Evolutionary conservation across 2,329 filamentous ascomycete genomes (phyloP).

Genomic region (Xylariaceae sp.): DNA sequence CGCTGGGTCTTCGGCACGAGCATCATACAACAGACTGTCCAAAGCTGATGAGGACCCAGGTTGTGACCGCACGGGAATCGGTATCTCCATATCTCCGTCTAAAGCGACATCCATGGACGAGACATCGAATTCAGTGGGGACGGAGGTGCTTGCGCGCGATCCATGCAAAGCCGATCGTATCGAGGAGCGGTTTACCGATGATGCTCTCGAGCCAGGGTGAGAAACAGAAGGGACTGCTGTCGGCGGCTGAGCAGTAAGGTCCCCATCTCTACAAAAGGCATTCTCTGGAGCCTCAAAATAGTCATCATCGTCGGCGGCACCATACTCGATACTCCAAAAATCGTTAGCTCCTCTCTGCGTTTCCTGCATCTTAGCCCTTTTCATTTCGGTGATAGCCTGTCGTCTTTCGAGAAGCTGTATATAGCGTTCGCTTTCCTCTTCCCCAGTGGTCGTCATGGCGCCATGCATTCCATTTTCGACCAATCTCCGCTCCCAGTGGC

Average conservation of each 20-base stretch:
- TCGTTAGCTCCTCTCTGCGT: constrained; percentile 52
- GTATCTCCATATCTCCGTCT: constrained; percentile 49
- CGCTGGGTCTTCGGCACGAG: constrained; percentile 55
- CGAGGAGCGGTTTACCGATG: constrained; percentile 45
- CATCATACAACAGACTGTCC: constrained; percentile 72
- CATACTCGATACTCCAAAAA: constrained; percentile 82
- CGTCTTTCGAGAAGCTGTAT: constrained; percentile 55
- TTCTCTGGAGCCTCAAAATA: constrained; percentile 33
- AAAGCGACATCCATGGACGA: constrained; percentile 35
- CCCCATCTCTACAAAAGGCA: constrained; percentile 22
- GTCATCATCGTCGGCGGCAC: constrained; percentile 52
- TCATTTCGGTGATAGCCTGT: constrained; percentile 51
- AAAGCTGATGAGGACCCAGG: constrained; percentile 53
- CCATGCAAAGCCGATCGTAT: constrained; percentile 44
- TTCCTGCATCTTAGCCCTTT: constrained; percentile 50
- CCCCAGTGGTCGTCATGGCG: constrained; percentile 52
- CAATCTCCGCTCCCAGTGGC: constrained; percentile 73
- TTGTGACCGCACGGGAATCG: constrained; percentile 48
- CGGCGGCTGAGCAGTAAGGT: constrained; percentile 19
- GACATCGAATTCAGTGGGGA: constrained; percentile 34
- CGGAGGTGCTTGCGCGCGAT: constrained; percentile 30
- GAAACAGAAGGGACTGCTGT: constrained; percentile 22
- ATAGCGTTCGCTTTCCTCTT: constrained; percentile 50
- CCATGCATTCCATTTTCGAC: constrained; percentile 67
- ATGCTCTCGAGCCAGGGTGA: constrained; percentile 31